Base-by-base conservation (phyloP, 306 rosid genomes). In the Acacia melanoxylon region DNA sequence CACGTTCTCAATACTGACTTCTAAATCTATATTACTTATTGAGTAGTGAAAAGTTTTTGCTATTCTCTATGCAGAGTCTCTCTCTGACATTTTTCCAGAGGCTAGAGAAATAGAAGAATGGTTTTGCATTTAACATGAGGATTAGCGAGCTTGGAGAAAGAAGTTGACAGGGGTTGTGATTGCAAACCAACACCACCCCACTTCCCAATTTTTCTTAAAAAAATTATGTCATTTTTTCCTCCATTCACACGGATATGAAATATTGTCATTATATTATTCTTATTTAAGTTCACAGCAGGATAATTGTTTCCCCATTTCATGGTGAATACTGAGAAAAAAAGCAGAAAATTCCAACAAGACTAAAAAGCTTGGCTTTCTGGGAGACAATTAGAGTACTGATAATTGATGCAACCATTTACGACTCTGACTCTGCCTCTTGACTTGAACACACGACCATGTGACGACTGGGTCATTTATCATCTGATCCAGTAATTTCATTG, bases 331-430 rank as follows among this genome's bases (percentile, higher is more conserved):
- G 56, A 42, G 48, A 44, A 22, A 42, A n/a, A 71, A 14, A 22
- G 75, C 58, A 44, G 33, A 14, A 51, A 71, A 71, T 70, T n/a
- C 37, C 37, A 62, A 25, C 37, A 29, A 51, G 46, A 4, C 66
- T 19, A 52, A 7, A 48, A 22, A 48, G 56, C 58, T 46, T 46
- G 4, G 27, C 68, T 62, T 62, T 73, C 27, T 31, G 6, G 29
- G 65, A 73, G 65, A 73, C 77, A 27, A 20, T 29, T 29, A 16
- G 77, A 48, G 65, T 74, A n/a, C 42, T 54, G 52, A 73, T 37
- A 73, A 73, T 37, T 49, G 77, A 35, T 73, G 16, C 76, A 16
- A 14, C 76, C 45, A 46, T 27, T 49, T 10, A 29, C 56, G n/a
- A 73, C 44, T 45, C 52, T 69, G 74, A 25, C 77, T 49, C 27